Base-by-base conservation (phyloP, 2,329 filamentous ascomycete species). In the Sporothrix dimorphospora region DNA sequence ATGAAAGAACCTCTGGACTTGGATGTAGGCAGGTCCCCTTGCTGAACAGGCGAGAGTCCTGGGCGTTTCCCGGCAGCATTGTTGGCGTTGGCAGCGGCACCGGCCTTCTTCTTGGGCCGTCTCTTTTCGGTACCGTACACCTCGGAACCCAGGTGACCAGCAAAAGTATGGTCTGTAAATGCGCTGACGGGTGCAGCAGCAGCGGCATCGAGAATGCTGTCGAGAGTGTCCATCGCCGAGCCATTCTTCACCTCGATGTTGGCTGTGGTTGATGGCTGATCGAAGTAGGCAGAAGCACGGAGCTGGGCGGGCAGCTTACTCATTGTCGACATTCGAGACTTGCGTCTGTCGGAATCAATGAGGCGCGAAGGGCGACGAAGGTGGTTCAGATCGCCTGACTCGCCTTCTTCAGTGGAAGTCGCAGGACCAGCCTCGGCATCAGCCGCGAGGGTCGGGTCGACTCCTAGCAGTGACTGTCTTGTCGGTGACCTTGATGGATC, bases 281-380 rank as follows among this genome's bases (percentile, higher is more conserved):
- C 94, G 78, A 98, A 98, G 81, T 93, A 98, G 38, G 92, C 89
- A 77, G 91, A 97, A n/a, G 96, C 96, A 73, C 95, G 89, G 47
- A 98, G 86, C 76, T 97, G 94, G 0, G 95, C 89, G 2, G 95
- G 94, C 16, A 98, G 80, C 19, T 86, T 84, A 21, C 88, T 75
- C 70, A 80, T 34, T 4, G 72, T 80, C 73, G 79, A 78, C 72
- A 81, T 72, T 21, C 78, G 81, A 1, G 83, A 82, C 73, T 80
- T 81, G 68, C 82, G 81, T 57, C 81, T 83, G 27, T 81, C 80
- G 0, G 76, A 66, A 30, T 80, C 79, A 2, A 77, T 74, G 47
- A 80, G 69, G 3, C 76, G 77, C 11, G 76, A 72, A 0, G 79
- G 79, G 0, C 76, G 77, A n/a, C 78, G 77, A 7, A 79, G 75